Conservation (phyloP, 306 rosid genomes). For the Fagus crenata region DNA sequence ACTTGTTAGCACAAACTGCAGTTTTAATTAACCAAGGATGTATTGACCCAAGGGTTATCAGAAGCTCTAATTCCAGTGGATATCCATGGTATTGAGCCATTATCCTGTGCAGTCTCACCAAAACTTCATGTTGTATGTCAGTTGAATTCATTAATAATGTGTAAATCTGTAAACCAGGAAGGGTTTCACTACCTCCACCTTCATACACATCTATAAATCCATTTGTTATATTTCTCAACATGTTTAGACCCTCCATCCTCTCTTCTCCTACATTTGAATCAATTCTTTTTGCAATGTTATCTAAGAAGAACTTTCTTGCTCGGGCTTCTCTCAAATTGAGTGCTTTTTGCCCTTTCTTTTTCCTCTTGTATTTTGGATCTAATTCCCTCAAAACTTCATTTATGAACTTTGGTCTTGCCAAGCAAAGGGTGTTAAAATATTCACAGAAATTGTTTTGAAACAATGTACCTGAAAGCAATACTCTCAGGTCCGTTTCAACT, state of each 20-base stretch:
- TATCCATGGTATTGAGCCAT: slow-evolving; percentile 64
- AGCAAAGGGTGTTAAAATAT: slow-evolving; percentile 84
- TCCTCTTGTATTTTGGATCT: slow-evolving; percentile 65
- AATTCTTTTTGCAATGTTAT: slow-evolving; percentile 72
- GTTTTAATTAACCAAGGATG: slow-evolving; percentile 93
- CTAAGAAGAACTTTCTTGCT: slow-evolving; percentile 84
- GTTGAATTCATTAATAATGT: slow-evolving; percentile 87
- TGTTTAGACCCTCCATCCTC: slow-evolving; percentile 68
- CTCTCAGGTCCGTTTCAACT: slow-evolving; percentile 77
- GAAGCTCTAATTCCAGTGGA: slow-evolving; percentile 83
- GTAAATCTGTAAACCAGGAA: slow-evolving; percentile 93
- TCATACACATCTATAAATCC: slow-evolving; percentile 89
- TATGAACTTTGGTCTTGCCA: slow-evolving; percentile 82
- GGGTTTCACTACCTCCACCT: slow-evolving; percentile 67
- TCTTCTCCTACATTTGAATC: slow-evolving; percentile 67
- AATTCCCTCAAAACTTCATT: slow-evolving; percentile 70
- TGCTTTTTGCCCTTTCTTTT: slow-evolving; percentile 44
- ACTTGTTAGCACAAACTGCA: slow-evolving; percentile 65
- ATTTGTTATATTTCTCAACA: slow-evolving; percentile 75
- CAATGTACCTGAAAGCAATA: slow-evolving; percentile 89
- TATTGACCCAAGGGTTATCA: slow-evolving; percentile 94
- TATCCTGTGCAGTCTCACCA: slow-evolving; percentile 51
- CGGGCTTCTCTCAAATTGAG: slow-evolving; percentile 55
- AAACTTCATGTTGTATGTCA: slow-evolving; percentile 63
- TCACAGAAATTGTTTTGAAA: slow-evolving; percentile 96